Base-by-base conservation (phyloP, 2,329 filamentous ascomycete species). In the Talaromyces sp. region DNA sequence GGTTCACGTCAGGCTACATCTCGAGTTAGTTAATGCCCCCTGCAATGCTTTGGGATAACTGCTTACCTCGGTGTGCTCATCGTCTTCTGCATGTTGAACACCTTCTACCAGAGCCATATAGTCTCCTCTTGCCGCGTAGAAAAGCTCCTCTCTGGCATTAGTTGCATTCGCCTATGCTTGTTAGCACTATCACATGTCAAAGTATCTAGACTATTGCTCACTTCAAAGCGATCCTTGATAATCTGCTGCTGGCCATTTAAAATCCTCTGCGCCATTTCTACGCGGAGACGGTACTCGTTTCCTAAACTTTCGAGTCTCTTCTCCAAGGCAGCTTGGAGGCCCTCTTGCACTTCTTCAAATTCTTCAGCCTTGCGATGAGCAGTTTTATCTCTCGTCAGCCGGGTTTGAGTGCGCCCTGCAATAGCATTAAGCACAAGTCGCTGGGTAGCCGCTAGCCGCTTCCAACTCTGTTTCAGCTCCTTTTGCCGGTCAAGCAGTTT, bases 401-500 rank as follows among this genome's bases (percentile, higher is more conserved):
- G 73, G 60, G 70, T 66, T 63, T 79, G 71, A 6, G 76, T 73
- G 30, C 76, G 73, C 14, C 69, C 70, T 4, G 77, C 76, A 56
- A 80, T 63, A 10, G 77, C 69, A 30, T 70, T 71, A 54, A 81
- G 68, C 12, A 78, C 74, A 33, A 78, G 65, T 56, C 73, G 68
- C 62, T 81, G 78, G 5, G 73, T 75, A 27, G 72, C 68, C 30
- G 75, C 77, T 12, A 81, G 72, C 56, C 71, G 73, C 61, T 74
- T 77, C 64, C 77, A 81, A 8, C 75, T 71, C 31, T 72, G 70
- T 51, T 77, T 75, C 42, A 81, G 62, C 63, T 80, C 76, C 16
- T 73, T 73, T 66, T 79, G 76, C 9, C 78, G 74, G 50, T 75
- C 70, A 59, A 75, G 73, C 28, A 79, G 70, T 40, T 73, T 71